These are phyloP conservation scores for Omphalea diandra DNA, from an alignment of 441 rosid species.

Conservation along the genomic window DNA sequence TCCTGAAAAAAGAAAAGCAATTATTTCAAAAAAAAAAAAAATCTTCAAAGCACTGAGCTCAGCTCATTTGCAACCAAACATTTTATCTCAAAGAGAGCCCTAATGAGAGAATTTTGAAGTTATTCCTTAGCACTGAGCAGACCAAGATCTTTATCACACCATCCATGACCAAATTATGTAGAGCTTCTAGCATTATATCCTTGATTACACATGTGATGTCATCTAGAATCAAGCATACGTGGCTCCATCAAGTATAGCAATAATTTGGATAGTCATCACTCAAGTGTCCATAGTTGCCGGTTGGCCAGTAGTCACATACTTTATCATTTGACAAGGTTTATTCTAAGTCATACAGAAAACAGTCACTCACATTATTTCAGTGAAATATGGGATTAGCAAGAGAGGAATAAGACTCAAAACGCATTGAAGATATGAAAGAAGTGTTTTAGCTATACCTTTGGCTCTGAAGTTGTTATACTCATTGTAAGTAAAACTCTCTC, in stretches of 20 bases:
- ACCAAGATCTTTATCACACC: not conserved
- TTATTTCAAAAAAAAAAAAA: not conserved
- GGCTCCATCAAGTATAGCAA: not conserved
- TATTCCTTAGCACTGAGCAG: too few species aligned
- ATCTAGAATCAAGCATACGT: not conserved
- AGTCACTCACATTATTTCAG: not conserved
- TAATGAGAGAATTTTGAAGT: too few species aligned
- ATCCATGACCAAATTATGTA: conserved; percentile 1
- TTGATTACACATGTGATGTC: not conserved
- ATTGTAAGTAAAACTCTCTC: conserved; percentile 97
- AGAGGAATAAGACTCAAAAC: not conserved
- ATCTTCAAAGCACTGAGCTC: not conserved
- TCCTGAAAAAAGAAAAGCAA: conserved; percentile 44
- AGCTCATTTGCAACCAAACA: not conserved
- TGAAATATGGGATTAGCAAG: not conserved
- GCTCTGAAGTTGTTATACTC: conserved; percentile 90
- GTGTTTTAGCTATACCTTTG: conserved; percentile 60
- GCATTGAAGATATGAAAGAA: not conserved
- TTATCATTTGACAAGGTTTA: not conserved
- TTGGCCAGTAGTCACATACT: not conserved
- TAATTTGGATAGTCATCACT: not conserved
- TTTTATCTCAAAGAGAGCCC: too few species aligned
- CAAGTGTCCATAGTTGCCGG: not conserved
- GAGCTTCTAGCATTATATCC: not conserved
- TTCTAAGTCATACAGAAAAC: conserved; percentile 9